Base-by-base conservation (phyloP, 2,329 filamentous ascomycete genomes). In the Furcasterigmium furcatum region DNA sequence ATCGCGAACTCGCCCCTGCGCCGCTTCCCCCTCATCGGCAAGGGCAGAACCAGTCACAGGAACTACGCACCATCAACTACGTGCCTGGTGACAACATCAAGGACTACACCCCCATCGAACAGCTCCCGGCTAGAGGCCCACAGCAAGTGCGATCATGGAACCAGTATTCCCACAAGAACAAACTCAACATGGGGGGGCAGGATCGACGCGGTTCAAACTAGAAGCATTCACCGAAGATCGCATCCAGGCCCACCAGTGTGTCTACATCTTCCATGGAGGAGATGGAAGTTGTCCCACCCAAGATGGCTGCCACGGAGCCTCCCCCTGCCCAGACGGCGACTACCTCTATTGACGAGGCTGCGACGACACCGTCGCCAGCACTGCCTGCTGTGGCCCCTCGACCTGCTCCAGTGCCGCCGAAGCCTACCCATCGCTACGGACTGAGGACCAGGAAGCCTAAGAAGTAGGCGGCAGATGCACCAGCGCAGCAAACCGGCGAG, bases 61-160 rank as follows among this genome's bases (percentile, higher is more conserved):
- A 81, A 53, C 66, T 82, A n/a, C 74, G 79, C 46, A 80, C 79
- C 4, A 77, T 80, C 4, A 75, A 74, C 30, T 82, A 82, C 51
- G 69, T 76, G 46, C 72, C 74, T 39, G 68, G 67, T 22, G 72
- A 74, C 50, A 74, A 77, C 18, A 80, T 81, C 56, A 82, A 81
- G 56, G 78, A 82, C 54, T 80, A 79, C 36, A 67, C 68, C 4
- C 71, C 77, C 3, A 72, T 71, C 16, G 77, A 80, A 41, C 75
- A 77, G 13, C 70, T 80, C 24, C 79, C 79, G 9, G 72, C 71
- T 40, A 75, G 73, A 14, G 79, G 77, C 0, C 79, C 79, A 1
- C 79, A 76, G 12, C 70, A 72, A 36, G 80, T 82, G 25, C 63
- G 79, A 22, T 79, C 78, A 2, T 82, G 79, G 79, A 78, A 76